Evolutionary conservation across 2,329 filamentous ascomycete species (phyloP).

Genomic region (Aureobasidium sp.): DNA sequence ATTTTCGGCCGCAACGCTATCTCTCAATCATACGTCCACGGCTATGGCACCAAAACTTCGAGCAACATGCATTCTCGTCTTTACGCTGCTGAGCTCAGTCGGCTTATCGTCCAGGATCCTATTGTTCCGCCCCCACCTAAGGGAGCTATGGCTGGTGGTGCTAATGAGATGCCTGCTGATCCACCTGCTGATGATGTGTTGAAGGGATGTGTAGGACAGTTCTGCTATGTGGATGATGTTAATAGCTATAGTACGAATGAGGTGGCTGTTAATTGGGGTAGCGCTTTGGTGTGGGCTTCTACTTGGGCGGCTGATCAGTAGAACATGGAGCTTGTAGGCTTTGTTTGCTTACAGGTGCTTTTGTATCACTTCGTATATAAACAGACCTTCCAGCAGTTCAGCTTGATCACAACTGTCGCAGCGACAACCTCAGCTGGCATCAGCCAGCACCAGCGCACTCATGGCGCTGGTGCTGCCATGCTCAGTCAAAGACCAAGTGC

Average conservation of each 20-base stretch:
- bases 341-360: not conserved
- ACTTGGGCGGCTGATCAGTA: constrained; percentile 11
- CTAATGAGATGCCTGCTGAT: constrained; percentile 5
- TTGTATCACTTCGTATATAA: not conserved
- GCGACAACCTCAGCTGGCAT: too few relatives aligned
- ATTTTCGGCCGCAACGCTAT: constrained; percentile 12
- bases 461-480: too few relatives aligned
- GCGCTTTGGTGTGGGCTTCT: constrained; percentile 10
- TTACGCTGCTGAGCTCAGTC: constrained; percentile 9
- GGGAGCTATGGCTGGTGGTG: constrained; percentile 11
- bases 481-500: too few relatives aligned
- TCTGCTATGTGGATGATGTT: constrained; percentile 13
- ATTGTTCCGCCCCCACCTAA: not conserved
- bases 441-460: too few relatives aligned
- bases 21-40: constrained; percentile 11
- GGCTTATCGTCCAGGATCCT: not conserved
- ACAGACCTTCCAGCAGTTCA: not conserved
- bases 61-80: constrained; percentile 10
- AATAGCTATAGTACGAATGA: constrained; percentile 11
- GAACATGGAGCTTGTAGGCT: not conserved
- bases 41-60: constrained; percentile 11
- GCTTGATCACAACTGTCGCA: too few relatives aligned
- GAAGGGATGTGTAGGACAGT: constrained; percentile 5
- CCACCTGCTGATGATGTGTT: constrained; percentile 13
- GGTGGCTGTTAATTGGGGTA: constrained; percentile 12